phyloP scores from a whole-genome alignment of 2,329 filamentous ascomycete species.

The Parasarocladium wereldwijsianum region DNA sequence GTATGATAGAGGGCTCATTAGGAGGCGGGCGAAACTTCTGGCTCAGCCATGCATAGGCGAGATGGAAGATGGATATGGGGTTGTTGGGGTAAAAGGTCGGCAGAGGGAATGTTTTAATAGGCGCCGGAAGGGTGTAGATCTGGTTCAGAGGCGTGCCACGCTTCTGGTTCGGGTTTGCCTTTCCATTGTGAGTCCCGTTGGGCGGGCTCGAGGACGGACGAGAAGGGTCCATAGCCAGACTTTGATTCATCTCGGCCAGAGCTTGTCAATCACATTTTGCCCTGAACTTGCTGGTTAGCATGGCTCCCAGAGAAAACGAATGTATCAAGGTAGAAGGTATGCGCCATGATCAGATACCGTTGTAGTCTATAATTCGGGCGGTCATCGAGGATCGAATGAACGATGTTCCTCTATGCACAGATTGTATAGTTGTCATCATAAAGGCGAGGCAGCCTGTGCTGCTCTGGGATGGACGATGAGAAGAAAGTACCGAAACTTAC shows the following conservation, averaged over 20 bases:
- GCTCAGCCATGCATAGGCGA: conserved; percentile 62
- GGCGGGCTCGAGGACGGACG: neutral
- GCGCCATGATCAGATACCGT: conserved; percentile 73
- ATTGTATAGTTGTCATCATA: conserved; percentile 45
- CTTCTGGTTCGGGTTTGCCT: conserved; percentile 12
- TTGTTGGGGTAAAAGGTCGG: conserved; percentile 86
- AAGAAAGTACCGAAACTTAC: no score
- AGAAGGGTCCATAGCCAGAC: conserved; percentile 1
- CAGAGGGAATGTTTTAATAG: conserved; percentile 68
- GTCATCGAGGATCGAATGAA: conserved; percentile 47
- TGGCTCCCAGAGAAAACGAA: neutral
- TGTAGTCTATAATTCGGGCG: conserved; percentile 71
- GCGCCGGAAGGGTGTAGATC: conserved; percentile 70
- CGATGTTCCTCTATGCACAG: conserved; percentile 41
- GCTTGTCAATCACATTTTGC: conserved; percentile 29
- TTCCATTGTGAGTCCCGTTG: conserved; percentile 1
- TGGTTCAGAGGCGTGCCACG: conserved; percentile 40
- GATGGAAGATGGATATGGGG: conserved; percentile 71
- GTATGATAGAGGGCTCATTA: conserved; percentile 47
- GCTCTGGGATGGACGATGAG: no score
- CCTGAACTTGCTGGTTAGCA: conserved; percentile 15
- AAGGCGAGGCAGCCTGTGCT: no score
- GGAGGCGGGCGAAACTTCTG: conserved; percentile 55
- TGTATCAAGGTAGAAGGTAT: conserved; percentile 9
- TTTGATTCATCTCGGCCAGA: conserved; percentile 24